These are phyloP conservation scores for Alternaria postmessia DNA, from an alignment of 2,329 filamentous ascomycete genomes.

Conservation along the genomic window DNA sequence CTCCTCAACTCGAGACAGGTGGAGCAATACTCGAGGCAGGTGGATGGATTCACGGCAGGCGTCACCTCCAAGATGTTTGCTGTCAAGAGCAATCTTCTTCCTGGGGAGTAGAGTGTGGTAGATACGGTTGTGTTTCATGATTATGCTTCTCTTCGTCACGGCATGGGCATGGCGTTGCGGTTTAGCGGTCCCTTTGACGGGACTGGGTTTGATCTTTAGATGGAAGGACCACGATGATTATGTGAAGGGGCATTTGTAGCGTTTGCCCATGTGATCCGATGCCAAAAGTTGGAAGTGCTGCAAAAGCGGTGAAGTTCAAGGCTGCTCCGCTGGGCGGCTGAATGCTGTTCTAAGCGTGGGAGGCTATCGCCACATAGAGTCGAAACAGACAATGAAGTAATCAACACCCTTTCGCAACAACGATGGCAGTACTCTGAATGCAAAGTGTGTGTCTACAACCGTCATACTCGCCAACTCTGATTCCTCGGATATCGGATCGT, in stretches of 20 bases:
- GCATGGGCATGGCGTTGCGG: conserved; percentile 52
- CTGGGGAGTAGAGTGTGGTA: conserved; percentile 56
- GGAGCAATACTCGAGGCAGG: conserved; percentile 96
- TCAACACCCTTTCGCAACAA: conserved; percentile 23
- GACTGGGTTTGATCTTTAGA: conserved; percentile 30
- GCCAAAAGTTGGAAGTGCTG: conserved; percentile 19
- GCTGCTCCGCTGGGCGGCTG: conserved; percentile 17
- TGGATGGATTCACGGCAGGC: conserved; percentile 92
- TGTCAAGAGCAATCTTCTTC: conserved; percentile 75
- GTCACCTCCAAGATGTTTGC: conserved; percentile 98
- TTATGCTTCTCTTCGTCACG: conserved; percentile 46
- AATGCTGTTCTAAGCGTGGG: conserved; percentile 26
- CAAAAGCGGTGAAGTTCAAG: conserved; percentile 12
- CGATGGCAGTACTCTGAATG: conserved; percentile 8
- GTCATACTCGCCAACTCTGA: not conserved
- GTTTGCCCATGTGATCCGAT: conserved; percentile 9
- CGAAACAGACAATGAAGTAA: conserved; percentile 41
- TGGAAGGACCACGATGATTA: conserved; percentile 18
- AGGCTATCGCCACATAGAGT: conserved; percentile 29
- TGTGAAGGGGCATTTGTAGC: conserved; percentile 8
- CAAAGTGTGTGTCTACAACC: conserved; percentile 4
- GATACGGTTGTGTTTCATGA: conserved; percentile 36
- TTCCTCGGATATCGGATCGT: conserved; percentile 5
- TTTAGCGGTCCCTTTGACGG: conserved; percentile 35
- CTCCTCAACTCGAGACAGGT: conserved; percentile 96